Evolutionary conservation across 768 basidiomycete species (phyloP), one percentile per base, ranked within the genome.

Genomic region (Psilocybe subaeruginosa): DNA sequence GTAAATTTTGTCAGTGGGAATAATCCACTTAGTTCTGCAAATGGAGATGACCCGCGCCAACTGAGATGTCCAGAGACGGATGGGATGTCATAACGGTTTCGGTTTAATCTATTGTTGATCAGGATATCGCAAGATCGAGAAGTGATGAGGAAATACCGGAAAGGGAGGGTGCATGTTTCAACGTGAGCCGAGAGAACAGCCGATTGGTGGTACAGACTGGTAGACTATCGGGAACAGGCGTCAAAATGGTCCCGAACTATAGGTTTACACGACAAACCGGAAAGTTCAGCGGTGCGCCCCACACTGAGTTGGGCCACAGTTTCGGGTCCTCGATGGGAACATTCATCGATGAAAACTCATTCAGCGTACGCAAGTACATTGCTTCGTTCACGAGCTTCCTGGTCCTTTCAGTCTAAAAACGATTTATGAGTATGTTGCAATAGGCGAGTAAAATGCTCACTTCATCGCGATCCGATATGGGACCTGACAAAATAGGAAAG

Each of bases 351-450:
- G 81, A 79, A 37, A 83, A 66, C 54, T 87, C 85, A 59, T 77
- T 71, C 31, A 85, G 73, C 52, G 76, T 72, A 64, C 80, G 82
- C 48, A 89, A 71, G 72, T 80, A 85, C 17, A 90, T 74, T 3
- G 85, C 83, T 64, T 92, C 91, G 52, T 89, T 89, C 59, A 92
- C 64, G 14, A 82, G 72, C 62, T 75, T 80, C 64, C 75, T 79
- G 27, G 74, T 75, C 30, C 74, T 72, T 41, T 65, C 69, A 19
- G 67, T 66, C 82, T 84, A 60, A 43, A 46, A 56, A 29, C 23
- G 54, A 58, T 43, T 54, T 47, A 69, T 33, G 59, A 63, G 37
- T n/a, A 60, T 58, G 54, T 39, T 41, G 45, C 9, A 52, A 41
- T 46, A 54, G 48, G 59, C 52, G 12, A 55, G 39, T 53, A 58